A percentile compares a stretch with the other conserved stretches of the same genome.
Conservation (phyloP, 2,329 filamentous ascomycete genomes). For the Aureobasidium vineae region DNA sequence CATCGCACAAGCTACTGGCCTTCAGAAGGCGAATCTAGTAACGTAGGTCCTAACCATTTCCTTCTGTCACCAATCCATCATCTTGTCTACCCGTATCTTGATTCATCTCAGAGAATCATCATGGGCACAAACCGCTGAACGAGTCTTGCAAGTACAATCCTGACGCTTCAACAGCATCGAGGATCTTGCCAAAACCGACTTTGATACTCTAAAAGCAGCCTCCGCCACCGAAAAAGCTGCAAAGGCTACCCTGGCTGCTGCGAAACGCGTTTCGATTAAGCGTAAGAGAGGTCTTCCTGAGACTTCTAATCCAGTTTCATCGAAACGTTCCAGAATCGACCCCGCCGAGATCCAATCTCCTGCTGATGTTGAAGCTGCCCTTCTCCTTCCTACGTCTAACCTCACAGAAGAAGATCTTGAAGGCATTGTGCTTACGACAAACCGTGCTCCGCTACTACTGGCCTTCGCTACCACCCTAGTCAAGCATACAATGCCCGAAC, state of each 20-base stretch:
- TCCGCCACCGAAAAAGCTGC: slow-evolving; percentile 55
- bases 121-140: neutral
- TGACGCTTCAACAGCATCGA: slow-evolving; percentile 40
- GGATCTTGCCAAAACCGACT: slow-evolving; percentile 50
- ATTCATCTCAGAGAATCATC: neutral
- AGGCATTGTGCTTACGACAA: slow-evolving; percentile 63
- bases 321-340: slow-evolving; percentile 32
- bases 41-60: slow-evolving; percentile 47
- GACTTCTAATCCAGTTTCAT: slow-evolving; percentile 27
- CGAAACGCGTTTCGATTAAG: slow-evolving; percentile 58
- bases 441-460: slow-evolving; percentile 77
- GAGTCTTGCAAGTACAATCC: neutral
- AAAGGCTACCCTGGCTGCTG: slow-evolving; percentile 57
- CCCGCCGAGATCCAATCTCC: slow-evolving; percentile 38
- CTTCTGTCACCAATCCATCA: neutral
- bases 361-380: slow-evolving; percentile 61
- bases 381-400: slow-evolving; percentile 57
- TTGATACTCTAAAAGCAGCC: slow-evolving; percentile 45
- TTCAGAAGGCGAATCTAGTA: slow-evolving; percentile 51
- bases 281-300: slow-evolving; percentile 41
- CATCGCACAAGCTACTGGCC: slow-evolving; percentile 55
- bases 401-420: slow-evolving; percentile 60
- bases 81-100: neutral
- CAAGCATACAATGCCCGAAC: slow-evolving; percentile 79
- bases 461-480: slow-evolving; percentile 74